phyloP scores from a whole-genome alignment of 345 rosid genomes.

The Streptanthus diversifolius region DNA sequence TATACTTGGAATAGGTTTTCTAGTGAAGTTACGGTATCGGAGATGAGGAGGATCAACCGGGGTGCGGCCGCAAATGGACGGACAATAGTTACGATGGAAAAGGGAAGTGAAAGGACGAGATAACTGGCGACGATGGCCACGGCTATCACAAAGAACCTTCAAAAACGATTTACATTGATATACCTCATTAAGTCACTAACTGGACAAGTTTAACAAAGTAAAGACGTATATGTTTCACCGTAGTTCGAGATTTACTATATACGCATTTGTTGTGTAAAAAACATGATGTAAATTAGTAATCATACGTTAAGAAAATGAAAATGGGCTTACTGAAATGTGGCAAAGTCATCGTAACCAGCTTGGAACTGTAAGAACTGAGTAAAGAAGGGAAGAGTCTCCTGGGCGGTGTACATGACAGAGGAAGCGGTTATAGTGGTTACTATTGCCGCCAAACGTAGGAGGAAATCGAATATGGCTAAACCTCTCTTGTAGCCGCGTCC shows the following conservation, averaged over 20 bases:
- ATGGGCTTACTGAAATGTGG: constrained; percentile 52
- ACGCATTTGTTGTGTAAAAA: neutral
- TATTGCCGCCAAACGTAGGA: constrained; percentile 61
- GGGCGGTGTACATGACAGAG: constrained; percentile 57
- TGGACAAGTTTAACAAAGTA: neutral
- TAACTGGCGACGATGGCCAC: constrained; percentile 60
- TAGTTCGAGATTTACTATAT: neutral
- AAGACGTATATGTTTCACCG: neutral
- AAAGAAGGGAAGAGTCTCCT: constrained; percentile 81
- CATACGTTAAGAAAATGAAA: neutral
- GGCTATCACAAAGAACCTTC: constrained; percentile 74
- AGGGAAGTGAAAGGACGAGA: constrained; percentile 74
- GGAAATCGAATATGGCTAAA: constrained; percentile 62
- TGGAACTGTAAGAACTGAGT: constrained; percentile 87
- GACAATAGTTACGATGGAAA: constrained; percentile 63
- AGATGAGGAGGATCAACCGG: constrained; percentile 51
- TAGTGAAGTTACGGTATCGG: constrained; percentile 49
- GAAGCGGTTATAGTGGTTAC: constrained; percentile 51
- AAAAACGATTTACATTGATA: neutral
- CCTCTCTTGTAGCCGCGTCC: constrained; percentile 50
- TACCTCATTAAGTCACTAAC: neutral
- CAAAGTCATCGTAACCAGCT: constrained; percentile 76
- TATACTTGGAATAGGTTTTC: neutral
- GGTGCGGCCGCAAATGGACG: constrained; percentile 65
- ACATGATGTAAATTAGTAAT: neutral